Conservation (phyloP, 139 green algal genomes). For the Penium margaritaceum region DNA sequence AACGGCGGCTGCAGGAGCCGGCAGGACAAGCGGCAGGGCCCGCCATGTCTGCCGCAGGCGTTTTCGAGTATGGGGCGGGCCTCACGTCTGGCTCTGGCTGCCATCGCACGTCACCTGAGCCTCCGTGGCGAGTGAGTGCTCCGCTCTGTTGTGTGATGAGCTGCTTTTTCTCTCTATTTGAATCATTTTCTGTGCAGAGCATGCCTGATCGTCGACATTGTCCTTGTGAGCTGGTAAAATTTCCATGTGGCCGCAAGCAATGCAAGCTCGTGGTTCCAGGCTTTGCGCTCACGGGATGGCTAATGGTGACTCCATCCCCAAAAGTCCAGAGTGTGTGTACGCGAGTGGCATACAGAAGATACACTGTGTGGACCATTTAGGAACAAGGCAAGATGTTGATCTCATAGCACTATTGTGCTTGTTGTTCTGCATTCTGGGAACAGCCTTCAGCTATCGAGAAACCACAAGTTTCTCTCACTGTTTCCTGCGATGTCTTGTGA, state of each 20-base stretch:
- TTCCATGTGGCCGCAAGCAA: neutral
- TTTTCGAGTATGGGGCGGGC: neutral
- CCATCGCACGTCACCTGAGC: constrained; percentile 19
- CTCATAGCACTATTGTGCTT: neutral
- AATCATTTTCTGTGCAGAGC: neutral
- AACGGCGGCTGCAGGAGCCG: too few species aligned
- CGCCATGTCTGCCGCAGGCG: too few species aligned
- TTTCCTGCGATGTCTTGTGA: neutral
- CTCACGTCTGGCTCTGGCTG: constrained; percentile 14
- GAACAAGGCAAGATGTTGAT: neutral
- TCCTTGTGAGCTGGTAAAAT: too few species aligned
- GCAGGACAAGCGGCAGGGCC: too few species aligned
- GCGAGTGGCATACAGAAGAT: neutral
- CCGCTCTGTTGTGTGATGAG: neutral
- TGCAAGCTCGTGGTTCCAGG: neutral
- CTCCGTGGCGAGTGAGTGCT: constrained; percentile 28
- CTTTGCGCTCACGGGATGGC: neutral
- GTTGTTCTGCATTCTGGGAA: neutral
- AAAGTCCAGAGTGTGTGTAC: neutral
- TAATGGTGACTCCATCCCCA: neutral
- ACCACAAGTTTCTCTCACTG: too few species aligned
- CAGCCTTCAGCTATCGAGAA: too few species aligned
- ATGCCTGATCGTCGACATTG: too few species aligned
- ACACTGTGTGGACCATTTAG: neutral
- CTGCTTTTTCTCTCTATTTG: neutral